A percentile compares a stretch with the other conserved stretches of the same genome.
phyloP scores from a whole-genome alignment of 2,329 filamentous ascomycete genomes.

The Graphium sp. region DNA sequence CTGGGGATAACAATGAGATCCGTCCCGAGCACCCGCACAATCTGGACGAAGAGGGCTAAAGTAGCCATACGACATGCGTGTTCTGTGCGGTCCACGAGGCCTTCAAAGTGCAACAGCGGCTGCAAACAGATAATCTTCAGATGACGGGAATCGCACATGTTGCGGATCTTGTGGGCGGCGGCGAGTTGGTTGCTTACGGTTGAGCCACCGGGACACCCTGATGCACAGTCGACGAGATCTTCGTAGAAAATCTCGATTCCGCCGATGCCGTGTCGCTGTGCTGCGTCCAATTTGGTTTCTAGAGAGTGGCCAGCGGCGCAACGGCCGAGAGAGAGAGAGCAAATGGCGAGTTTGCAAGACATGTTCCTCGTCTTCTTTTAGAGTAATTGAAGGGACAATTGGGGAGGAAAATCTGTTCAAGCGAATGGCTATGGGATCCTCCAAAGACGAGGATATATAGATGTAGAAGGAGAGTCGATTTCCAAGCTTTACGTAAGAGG shows the following conservation, averaged over 20 bases:
- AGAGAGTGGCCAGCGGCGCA: constrained; percentile 52
- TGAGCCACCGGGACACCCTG: constrained; percentile 20
- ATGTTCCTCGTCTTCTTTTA: no score
- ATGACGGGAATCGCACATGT: constrained; percentile 35
- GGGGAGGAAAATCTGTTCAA: no score
- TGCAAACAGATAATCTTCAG: constrained; percentile 52
- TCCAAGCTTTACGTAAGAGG: no score
- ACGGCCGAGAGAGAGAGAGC: constrained; percentile 61
- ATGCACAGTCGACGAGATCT: constrained; percentile 48
- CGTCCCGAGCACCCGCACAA: constrained; percentile 47
- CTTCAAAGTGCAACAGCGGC: constrained; percentile 67
- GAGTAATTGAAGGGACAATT: no score
- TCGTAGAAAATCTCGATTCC: constrained; percentile 68
- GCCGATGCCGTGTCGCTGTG: constrained; percentile 43
- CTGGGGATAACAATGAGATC: constrained; percentile 62
- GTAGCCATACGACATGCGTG: constrained; percentile 42
- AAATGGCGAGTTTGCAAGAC: constrained; percentile 48
- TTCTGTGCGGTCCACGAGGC: constrained; percentile 42
- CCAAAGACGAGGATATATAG: no score
- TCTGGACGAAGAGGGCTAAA: constrained; percentile 51
- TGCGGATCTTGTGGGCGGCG: constrained; percentile 39
- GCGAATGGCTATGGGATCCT: no score
- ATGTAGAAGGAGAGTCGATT: no score
- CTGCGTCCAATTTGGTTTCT: constrained; percentile 50
- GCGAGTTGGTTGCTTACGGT: constrained; percentile 26